phyloP scores from a whole-genome alignment of 2,329 filamentous ascomycete species.

The Penicillium brevicompactum region DNA sequence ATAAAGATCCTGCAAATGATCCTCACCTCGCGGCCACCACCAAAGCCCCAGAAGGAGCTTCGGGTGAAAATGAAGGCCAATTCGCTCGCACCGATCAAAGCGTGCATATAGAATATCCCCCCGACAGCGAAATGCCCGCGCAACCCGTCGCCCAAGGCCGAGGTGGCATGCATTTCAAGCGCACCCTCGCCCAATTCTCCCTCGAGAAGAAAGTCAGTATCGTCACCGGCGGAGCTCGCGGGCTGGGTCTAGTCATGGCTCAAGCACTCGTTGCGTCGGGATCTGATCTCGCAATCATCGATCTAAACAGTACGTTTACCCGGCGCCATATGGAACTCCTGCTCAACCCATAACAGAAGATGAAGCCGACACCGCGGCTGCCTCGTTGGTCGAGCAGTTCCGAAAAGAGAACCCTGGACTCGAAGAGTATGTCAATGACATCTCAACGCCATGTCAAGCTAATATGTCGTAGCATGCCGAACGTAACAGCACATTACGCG shows the following conservation, averaged over 20 bases:
- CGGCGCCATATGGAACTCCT: not conserved
- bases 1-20: conserved; percentile 29
- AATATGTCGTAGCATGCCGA: conserved; percentile 62
- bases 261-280: conserved; percentile 88
- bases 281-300: conserved; percentile 86
- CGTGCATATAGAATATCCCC: conserved; percentile 77
- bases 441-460: not conserved
- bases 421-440: conserved; percentile 56
- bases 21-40: conserved; percentile 30
- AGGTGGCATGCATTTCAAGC: conserved; percentile 79
- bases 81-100: conserved; percentile 79
- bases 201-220: conserved; percentile 80
- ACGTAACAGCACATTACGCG: conserved; percentile 85
- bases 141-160: conserved; percentile 72
- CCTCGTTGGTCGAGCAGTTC: conserved; percentile 74
- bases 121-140: conserved; percentile 70
- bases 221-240: conserved; percentile 87
- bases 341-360: conserved; percentile 60
- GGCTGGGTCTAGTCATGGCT: conserved; percentile 87
- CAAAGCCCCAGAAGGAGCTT: conserved; percentile 32
- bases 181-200: conserved; percentile 82
- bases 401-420: conserved; percentile 76
- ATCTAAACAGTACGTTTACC: conserved; percentile 75
- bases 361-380: conserved; percentile 77
- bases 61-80: conserved; percentile 59